Base-by-base conservation (phyloP, 768 basidiomycete species). In the Suillus decipiens region DNA sequence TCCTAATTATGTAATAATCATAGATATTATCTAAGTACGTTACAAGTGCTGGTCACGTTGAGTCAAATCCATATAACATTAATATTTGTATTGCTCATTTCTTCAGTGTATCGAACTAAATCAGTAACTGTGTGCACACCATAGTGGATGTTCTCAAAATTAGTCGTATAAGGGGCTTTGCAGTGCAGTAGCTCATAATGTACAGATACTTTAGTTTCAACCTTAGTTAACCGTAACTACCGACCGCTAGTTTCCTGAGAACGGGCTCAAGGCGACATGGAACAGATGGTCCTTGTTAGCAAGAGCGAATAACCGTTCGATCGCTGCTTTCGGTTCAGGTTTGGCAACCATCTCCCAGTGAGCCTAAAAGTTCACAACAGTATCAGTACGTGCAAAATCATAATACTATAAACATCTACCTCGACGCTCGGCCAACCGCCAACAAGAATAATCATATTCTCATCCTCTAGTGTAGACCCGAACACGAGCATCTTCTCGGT, bases 401-500 rank as follows among this genome's bases (percentile, higher is more conserved):
- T 5, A 5, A 37, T 24, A 22, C 9, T 37, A 5, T 28, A 42
- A 36, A 17, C 15, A 60, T 72, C 12, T 43, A 73, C 74, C 72
- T 75, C 68, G 3, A 72, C 61, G 2, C 64, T 50, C 5, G 41
- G 10, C 74, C 72, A 73, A 10, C 74, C 72, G 1, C 57, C 33
- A 15, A 75, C 19, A 7, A 67, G 5, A 36, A 72, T 0, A 47
- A 66, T 66, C 45, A 63, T 67, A 65, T 64, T 73, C 42, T 67
- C 60, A 10, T 74, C 67, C 57, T 69, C 66, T 24, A 56, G 63
- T 14, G 64, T 59, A 42, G 65, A 55, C 34, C 73, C 74, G 31
- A 65, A 75, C 11, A 69, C 67, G 9, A 72, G 7, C 9, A 5
- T 47, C 39, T 67, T 54, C 33, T 41, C 39, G 28, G n/a, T 69